Base-by-base conservation (phyloP, 2,329 filamentous ascomycete genomes). In the Penicillium sp. region DNA sequence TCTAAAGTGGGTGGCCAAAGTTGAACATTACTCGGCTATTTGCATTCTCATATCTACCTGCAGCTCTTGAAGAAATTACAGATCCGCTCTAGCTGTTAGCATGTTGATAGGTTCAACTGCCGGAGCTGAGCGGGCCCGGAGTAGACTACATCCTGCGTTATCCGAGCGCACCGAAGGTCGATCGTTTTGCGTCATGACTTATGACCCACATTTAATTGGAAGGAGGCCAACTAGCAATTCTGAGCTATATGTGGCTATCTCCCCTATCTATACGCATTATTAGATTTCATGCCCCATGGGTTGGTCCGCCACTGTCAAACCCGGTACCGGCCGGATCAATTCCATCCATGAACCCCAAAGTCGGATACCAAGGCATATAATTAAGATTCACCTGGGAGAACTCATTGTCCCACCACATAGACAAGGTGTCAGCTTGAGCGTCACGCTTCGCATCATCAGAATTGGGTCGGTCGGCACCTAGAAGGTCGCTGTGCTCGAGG, bases 301-400 rank as follows among this genome's bases (percentile, higher is more conserved):
- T n/a, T 14, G 25, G 12, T 11, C 41, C 33, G 6, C 7, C 7
- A 19, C 14, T 36, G 36, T 18, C 22, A 19, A 44, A 36, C 4
- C n/a, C 16, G 22, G 11, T 12, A 6, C 5, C 41, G 2, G 25
- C 7, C 10, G 31, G 22, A 44, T 44, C 41, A 34, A 22, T 44
- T 29, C 41, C 41, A 18, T 14, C 41, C 12, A 44, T 11, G 6
- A 44, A 33, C 11, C 41, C 41, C 13, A 44, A 19, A 19, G 41
- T 44, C 9, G 41, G 41, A 36, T 18, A 44, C 41, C 41, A 44
- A n/a, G 41, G 22, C 41, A 44, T 44, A 8, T 28, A 25, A 49
- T 42, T 45, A 12, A 47, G 39, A 9, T 38, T 41, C 7, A 29
- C 41, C 31, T 44, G 41, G 9, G 41, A 44, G 19, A 44, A 44